Base-by-base conservation (phyloP, 2,329 filamentous ascomycete genomes). In the Lomentospora prolificans region DNA sequence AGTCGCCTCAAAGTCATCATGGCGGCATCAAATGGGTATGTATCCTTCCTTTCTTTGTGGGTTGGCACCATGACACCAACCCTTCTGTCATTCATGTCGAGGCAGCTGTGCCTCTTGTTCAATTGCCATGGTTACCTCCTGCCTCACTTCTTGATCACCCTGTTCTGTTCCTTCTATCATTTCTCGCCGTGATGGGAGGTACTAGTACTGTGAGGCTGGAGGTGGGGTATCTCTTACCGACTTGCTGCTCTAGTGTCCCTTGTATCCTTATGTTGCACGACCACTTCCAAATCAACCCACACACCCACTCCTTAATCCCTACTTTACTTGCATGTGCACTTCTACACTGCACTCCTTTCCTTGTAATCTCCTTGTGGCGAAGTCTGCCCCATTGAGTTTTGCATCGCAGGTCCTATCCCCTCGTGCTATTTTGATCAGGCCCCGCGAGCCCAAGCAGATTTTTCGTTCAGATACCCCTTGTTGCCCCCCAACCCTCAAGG, bases 1-100 rank as follows among this genome's bases (percentile, higher is more conserved):
- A 12, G 17, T 22, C 44, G 17, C 17, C 44, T 25, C 17, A 14
- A 48, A 48, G 61, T 50, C 62, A 66, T 62, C 27, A 69, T 69
- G 67, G 66, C 67, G 58, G 64, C 65, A 44, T 64, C 68, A 56
- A 69, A 69, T 56, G 65, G 61, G 67, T 69, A 64, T 59, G 67
- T 57, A 53, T 54, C 54, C 52, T 54, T 39, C 54, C 50, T 55
- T 53, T 50, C 48, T 27, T 39, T 24, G 55, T 57, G 33, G 50
- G 24, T 39, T 28, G 10, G 30, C 8, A 30, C 25, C 36, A 7
- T 33, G 30, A 33, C 19, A 41, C 19, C 36, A 17, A 14, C 36
- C 19, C 19, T 8, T 17, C 36, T 17, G n/a, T 17, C n/a, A 41
- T 19, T 17, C n/a, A 41, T 17, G n/a, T n/a, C n/a, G n/a, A n/a